A percentile compares a stretch with the other conserved stretches of the same genome.
Evolutionary conservation across 2,329 filamentous ascomycete species (phyloP).

Genomic region (Capronia coronata): DNA sequence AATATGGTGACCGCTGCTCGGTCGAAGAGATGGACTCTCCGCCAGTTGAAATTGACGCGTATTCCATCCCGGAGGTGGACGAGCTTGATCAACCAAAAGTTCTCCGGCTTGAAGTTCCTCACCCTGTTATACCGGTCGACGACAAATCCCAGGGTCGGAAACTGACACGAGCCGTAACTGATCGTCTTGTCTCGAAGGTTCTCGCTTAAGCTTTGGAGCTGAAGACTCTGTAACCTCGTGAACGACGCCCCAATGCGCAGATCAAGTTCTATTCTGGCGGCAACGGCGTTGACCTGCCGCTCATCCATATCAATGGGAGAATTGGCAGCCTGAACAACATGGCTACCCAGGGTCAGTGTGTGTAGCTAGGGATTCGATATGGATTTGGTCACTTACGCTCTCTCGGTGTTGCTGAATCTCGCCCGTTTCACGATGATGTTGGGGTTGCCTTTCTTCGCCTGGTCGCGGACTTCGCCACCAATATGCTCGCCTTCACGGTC

Average conservation of each 20-base stretch:
- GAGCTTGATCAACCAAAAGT: slow-evolving; percentile 88
- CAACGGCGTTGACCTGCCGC: slow-evolving; percentile 77
- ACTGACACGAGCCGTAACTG: slow-evolving; percentile 93
- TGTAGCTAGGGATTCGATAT: background rate
- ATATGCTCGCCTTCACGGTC: slow-evolving; percentile 97
- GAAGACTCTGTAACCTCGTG: slow-evolving; percentile 77
- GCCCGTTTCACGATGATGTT: slow-evolving; percentile 75
- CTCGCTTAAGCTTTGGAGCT: slow-evolving; percentile 64
- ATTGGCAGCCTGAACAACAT: slow-evolving; percentile 76
- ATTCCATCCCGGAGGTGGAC: slow-evolving; percentile 70
- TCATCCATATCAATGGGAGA: slow-evolving; percentile 74
- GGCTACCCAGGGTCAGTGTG: slow-evolving; percentile 46
- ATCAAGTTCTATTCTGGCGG: slow-evolving; percentile 85
- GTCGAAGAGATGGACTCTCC: slow-evolving; percentile 77
- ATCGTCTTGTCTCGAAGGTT: slow-evolving; percentile 60
- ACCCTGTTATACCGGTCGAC: slow-evolving; percentile 94
- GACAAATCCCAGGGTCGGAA: slow-evolving; percentile 92
- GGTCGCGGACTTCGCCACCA: slow-evolving; percentile 77
- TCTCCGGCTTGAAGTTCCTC: slow-evolving; percentile 84
- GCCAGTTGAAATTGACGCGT: slow-evolving; percentile 79
- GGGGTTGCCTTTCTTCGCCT: slow-evolving; percentile 67
- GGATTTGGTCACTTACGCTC: slow-evolving; percentile 57
- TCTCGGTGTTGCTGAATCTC: slow-evolving; percentile 91
- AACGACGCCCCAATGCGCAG: slow-evolving; percentile 88
- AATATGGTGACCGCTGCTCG: slow-evolving; percentile 71